Evolutionary conservation across 163 green algal genomes (phyloP).

Genomic region (Scenedesmus sp.): DNA sequence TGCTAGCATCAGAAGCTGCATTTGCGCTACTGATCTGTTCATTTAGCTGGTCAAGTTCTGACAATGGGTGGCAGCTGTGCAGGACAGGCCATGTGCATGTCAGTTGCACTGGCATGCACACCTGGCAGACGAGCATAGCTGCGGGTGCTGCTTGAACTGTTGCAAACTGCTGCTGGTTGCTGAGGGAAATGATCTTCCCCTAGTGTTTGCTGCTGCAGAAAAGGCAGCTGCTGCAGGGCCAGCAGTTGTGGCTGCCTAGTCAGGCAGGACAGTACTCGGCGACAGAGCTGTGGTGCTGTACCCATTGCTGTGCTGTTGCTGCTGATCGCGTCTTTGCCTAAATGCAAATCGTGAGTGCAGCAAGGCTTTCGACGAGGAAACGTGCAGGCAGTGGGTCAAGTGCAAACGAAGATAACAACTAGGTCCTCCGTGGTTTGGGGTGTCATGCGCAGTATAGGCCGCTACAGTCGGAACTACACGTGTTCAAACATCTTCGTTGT

Average conservation of each 20-base stretch:
- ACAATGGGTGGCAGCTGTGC: neutral
- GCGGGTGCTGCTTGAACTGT: neutral
- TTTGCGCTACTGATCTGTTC: neutral
- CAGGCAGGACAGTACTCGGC: neutral
- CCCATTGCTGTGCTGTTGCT: neutral
- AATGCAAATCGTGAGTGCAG: neutral
- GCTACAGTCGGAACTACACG: neutral
- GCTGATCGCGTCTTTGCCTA: neutral
- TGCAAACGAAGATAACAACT: neutral
- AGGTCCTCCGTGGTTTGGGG: neutral
- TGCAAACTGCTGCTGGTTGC: neutral
- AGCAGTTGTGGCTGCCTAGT: neutral
- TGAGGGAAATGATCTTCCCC: neutral
- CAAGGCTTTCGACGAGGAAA: neutral
- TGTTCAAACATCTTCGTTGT: neutral
- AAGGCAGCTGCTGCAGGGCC: constrained; percentile 3
- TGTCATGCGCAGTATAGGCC: neutral
- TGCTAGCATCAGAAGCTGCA: neutral
- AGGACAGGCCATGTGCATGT: neutral
- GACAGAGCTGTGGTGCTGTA: neutral
- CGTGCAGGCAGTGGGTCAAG: neutral
- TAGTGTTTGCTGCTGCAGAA: neutral
- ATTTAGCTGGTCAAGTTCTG: neutral
- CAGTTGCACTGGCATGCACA: neutral
- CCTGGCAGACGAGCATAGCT: neutral